Conservation (phyloP, 345 rosid species). For the Dimocarpus longan region DNA sequence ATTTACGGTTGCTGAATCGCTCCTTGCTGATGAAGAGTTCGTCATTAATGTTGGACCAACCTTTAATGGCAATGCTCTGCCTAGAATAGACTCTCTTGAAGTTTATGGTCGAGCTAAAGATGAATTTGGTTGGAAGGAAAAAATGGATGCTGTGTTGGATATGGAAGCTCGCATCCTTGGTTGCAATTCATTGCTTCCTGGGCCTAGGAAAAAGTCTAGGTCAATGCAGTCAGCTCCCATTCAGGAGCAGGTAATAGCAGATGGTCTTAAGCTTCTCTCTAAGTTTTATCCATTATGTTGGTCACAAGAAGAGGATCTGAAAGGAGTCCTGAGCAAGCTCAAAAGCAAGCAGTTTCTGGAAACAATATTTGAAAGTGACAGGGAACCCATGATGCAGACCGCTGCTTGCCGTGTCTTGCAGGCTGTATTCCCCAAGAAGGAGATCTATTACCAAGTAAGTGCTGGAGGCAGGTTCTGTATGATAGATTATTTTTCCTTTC, state of each 20-base stretch:
- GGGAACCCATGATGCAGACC: conserved; percentile 85
- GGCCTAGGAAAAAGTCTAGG: conserved; percentile 68
- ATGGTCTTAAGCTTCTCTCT: conserved; percentile 88
- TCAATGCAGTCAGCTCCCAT: conserved; percentile 65
- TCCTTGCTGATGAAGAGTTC: conserved; percentile 97
- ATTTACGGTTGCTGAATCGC: conserved; percentile 93
- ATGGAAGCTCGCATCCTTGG: conserved; percentile 97
- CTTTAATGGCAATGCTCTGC: conserved; percentile 70
- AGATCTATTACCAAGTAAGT: conserved; percentile 79
- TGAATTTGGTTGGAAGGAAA: conserved; percentile 99
- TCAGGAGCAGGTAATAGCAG: conserved; percentile 91
- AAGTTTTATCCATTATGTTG: conserved; percentile 58
- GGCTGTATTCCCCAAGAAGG: conserved; percentile 80
- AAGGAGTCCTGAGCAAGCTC: conserved; percentile 52
- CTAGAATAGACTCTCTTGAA: conserved; percentile 94
- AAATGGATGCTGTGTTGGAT: conserved; percentile 85
- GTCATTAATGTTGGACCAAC: conserved; percentile 80
- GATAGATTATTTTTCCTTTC: not conserved
- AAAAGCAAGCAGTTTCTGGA: conserved; percentile 85
- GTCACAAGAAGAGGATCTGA: conserved; percentile 58
- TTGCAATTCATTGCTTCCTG: conserved; percentile 60
- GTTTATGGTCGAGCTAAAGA: conserved; percentile 96
- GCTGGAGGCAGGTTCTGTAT: not conserved
- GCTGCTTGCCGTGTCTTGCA: conserved; percentile 91
- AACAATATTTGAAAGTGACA: conserved; percentile 84